Evolutionary conservation across 2,329 filamentous ascomycete genomes (phyloP).

Genomic region (Aspergillus uvarum): DNA sequence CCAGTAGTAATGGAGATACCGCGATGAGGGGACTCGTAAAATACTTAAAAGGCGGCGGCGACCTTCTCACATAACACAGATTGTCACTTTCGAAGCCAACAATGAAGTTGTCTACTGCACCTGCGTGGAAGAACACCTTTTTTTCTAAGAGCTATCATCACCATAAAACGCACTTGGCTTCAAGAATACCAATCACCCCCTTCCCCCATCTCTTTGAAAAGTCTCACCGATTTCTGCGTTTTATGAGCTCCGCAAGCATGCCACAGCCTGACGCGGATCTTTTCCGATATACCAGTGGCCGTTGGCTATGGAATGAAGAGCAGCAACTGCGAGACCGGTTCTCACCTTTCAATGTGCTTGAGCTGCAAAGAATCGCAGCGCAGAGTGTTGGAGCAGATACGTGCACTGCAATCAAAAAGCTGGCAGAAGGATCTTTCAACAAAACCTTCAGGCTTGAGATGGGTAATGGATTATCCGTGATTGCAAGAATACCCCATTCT

Average conservation of each 20-base stretch:
- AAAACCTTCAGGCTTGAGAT: conserved; percentile 32
- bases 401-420: conserved; percentile 39
- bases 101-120: neutral
- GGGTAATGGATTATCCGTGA: conserved; percentile 20
- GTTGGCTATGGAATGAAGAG: conserved; percentile 40
- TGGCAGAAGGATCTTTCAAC: conserved; percentile 41
- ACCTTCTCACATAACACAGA: neutral
- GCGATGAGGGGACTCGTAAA: neutral
- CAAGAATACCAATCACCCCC: neutral
- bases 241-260: conserved; percentile 1
- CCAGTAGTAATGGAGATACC: too few relatives aligned
- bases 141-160: neutral
- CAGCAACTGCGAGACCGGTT: conserved; percentile 33
- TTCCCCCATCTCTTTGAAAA: neutral
- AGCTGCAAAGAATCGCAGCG: conserved; percentile 34
- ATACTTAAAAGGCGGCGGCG: neutral
- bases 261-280: conserved; percentile 12
- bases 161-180: neutral
- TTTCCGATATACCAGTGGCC: conserved; percentile 33
- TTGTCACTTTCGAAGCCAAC: neutral
- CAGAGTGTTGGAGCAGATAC: conserved; percentile 25
- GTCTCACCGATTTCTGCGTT: neutral
- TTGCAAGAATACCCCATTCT: conserved; percentile 26
- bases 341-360: conserved; percentile 35
- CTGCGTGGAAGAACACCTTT: neutral